These are phyloP conservation scores for Penicillium frequentans DNA, from an alignment of 2,329 filamentous ascomycete genomes.

Conservation along the genomic window DNA sequence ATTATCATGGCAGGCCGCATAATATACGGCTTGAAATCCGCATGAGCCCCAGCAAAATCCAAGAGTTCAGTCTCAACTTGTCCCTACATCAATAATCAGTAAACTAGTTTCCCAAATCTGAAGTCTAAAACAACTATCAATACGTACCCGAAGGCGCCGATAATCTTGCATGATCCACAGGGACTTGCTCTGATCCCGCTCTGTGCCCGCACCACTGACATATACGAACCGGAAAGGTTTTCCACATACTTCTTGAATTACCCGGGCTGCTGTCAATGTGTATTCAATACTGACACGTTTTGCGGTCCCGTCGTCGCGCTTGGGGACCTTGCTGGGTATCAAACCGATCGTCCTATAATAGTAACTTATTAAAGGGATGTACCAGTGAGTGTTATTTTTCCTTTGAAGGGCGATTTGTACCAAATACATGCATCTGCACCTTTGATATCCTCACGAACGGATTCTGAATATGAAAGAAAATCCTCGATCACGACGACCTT, in stretches of 20 bases:
- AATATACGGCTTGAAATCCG: constrained; percentile 18
- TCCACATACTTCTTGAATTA: constrained; percentile 4
- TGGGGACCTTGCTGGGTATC: constrained; percentile 15
- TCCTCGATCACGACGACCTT: constrained; percentile 54
- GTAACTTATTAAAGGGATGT: not conserved
- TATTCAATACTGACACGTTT: constrained; percentile 10
- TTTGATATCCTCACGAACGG: constrained; percentile 42
- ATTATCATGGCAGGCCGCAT: constrained; percentile 20
- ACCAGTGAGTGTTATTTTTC: not conserved
- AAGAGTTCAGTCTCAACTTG: constrained; percentile 19
- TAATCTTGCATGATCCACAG: constrained; percentile 19
- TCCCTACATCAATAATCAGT: constrained; percentile 11
- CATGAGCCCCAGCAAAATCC: constrained; percentile 3
- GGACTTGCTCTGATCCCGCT: constrained; percentile 17
- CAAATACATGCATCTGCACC: constrained; percentile 50
- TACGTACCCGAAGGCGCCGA: constrained; percentile 15
- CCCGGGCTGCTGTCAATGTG: constrained; percentile 3
- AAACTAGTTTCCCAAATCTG: not conserved
- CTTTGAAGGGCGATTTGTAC: constrained; percentile 15
- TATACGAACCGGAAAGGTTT: constrained; percentile 20
- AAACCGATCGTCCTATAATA: not conserved
- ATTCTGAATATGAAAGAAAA: constrained; percentile 53
- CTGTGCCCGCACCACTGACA: constrained; percentile 14
- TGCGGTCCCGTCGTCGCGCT: constrained; percentile 5
- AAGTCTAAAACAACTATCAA: not conserved